Base-by-base conservation (phyloP, 352 stramenopile species). In the Pythium monospermum region DNA sequence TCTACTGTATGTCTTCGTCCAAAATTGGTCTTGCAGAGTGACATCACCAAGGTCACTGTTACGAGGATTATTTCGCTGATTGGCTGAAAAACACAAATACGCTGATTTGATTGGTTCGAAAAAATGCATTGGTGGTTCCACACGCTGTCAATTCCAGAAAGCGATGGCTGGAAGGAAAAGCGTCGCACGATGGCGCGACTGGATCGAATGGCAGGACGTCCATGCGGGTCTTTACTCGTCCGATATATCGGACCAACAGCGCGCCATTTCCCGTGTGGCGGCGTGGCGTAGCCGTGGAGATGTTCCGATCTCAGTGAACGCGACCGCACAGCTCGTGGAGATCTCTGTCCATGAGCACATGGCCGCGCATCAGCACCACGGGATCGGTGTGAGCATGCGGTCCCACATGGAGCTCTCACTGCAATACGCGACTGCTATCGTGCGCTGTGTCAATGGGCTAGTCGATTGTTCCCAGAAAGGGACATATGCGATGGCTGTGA, bases 381-480 rank as follows among this genome's bases (percentile, higher is more conserved):
- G 67, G 10, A 63, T 89, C 27, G 83, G 80, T 45, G 67, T 83
- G 18, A 84, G 70, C 40, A 78, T 78, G 12, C 76, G 83, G 15
- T 93, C 83, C 13, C 71, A 91, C 47, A 85, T 87, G 63, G 83
- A 93, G 50, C 66, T 93, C 16, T 84, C 74, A 21, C 66, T 93
- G 11, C 57, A 84, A 37, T 87, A 91, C 49, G 57, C 77, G 12
- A 74, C 64, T 19, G 65, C 71, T 15, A 53, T 93, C 15, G 71
- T 93, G 26, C 83, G 83, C 26, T 93, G 83, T 36, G 83, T 93
- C 27, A 93, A 93, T n/a, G 83, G 83, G 0, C 64, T 93, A 16
- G 83, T 93, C 0, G 83, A 93, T 36, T 71, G 72, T 15, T 82
- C 77, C n/a, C 83, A 93, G 59, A 87, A 82, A 36, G 81, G 81